These are phyloP conservation scores for Scheffersomyces ergatensis DNA, from an alignment of 805 yeast species.

Conservation along the genomic window DNA sequence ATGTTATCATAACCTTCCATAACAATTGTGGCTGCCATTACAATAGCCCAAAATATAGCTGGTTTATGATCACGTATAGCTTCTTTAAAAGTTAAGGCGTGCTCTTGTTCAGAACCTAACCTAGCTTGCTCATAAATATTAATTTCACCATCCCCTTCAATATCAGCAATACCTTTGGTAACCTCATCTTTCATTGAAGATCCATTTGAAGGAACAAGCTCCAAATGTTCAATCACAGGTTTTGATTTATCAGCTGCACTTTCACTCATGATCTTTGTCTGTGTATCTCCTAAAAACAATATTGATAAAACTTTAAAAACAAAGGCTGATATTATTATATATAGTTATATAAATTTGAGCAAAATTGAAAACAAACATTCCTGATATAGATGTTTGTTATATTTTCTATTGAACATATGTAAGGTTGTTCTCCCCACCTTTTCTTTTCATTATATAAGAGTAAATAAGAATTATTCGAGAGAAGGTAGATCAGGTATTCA, in stretches of 20 bases:
- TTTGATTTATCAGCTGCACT: slow-evolving; percentile 1
- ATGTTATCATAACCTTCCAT: slow-evolving; percentile 44
- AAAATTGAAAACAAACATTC: too few relatives aligned
- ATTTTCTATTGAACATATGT: too few relatives aligned
- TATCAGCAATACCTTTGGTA: background rate
- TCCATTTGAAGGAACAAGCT: slow-evolving; percentile 8
- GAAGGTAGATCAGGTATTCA: too few relatives aligned
- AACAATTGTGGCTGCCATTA: slow-evolving; percentile 39
- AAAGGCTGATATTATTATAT: background rate
- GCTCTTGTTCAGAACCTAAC: slow-evolving; percentile 18
- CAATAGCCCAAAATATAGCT: slow-evolving; percentile 43
- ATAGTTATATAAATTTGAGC: background rate
- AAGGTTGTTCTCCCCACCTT: background rate
- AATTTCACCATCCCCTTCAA: background rate
- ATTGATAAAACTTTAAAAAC: background rate
- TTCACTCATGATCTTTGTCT: background rate
- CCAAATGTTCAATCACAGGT: slow-evolving; percentile 11
- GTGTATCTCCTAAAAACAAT: background rate
- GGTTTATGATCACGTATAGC: slow-evolving; percentile 38
- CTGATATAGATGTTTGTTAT: too few relatives aligned
- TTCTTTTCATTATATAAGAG: background rate
- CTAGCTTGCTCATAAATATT: slow-evolving; percentile 14
- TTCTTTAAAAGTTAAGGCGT: slow-evolving; percentile 16
- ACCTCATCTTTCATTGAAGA: slow-evolving; percentile 11
- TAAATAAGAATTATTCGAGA: too few relatives aligned